Base-by-base conservation (phyloP, 1,284 basidiomycete genomes). In the Tylopilus orsonianus region DNA sequence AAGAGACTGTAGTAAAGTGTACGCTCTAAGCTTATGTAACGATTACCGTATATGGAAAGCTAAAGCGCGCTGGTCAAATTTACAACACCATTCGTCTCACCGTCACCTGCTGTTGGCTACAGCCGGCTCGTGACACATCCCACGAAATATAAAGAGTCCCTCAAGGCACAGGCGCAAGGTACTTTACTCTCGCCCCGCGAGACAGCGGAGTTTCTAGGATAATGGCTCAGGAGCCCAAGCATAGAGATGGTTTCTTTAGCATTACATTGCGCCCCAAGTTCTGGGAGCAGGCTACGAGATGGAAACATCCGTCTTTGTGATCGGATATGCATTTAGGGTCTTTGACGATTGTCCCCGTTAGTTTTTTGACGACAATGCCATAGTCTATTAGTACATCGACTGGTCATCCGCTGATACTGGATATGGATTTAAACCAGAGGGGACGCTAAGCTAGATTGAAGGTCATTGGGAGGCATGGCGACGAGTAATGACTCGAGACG, bases 151-250 rank as follows among this genome's bases (percentile, higher is more conserved):
- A 56, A 58, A 33, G 57, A 60, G 13, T 44, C 52, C 24, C 22
- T 69, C 39, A 52, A 58, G 33, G 55, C 58, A 40, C 47, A 54
- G 18, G 54, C 53, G 23, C 55, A 67, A n/a, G 52, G 33, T 60
- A 58, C 44, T 58, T 60, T 32, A 59, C 62, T 9, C 56, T 71
- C 22, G 50, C 57, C 12, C 51, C 49, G 58, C 23, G 54, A 57
- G 10, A 59, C 58, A 7, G 49, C 50, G 8, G 53, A 57, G 10
- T 66, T 68, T 38, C 56, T 69, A 23, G 69, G 71, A 19, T 52
- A 65, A 18, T 54, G 57, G 43, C 59, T 32, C 37, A 38, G 8
- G 57, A 61, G 39, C 43, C 59, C 22, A 61, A 61, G 55, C 62
- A 65, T 20, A 47, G 56, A 12, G 55, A 61, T 39, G 57, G 44